A percentile compares a stretch with the other conserved stretches of the same genome.
These are phyloP conservation scores for Glycine latifolia DNA, from an alignment of 306 rosid genomes.

Conservation along the genomic window DNA sequence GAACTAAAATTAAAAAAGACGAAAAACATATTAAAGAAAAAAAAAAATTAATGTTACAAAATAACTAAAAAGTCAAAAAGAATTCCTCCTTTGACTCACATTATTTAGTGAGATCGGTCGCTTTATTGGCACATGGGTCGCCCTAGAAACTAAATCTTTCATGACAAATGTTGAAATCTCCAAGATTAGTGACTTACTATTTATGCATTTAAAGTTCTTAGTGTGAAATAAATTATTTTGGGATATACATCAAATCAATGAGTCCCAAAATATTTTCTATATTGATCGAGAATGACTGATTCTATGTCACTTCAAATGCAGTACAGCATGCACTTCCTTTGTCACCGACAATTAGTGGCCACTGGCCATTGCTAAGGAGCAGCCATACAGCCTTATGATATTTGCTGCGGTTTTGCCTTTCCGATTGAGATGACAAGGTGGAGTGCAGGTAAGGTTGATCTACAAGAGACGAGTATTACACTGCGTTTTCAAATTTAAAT, in stretches of 20 bases:
- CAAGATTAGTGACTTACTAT: too few relatives aligned
- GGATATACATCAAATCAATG: neutral
- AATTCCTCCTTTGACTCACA: neutral
- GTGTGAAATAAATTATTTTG: neutral
- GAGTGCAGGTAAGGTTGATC: neutral
- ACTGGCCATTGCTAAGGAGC: neutral
- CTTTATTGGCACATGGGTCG: neutral
- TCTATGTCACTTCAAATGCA: constrained; percentile 10
- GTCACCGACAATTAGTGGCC: neutral
- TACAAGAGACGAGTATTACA: neutral
- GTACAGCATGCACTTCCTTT: neutral
- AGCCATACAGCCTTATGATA: neutral
- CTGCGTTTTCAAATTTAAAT: constrained; percentile 10
- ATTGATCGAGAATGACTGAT: neutral
- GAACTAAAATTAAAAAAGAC: too few relatives aligned
- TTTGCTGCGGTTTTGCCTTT: neutral
- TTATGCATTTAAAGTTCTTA: neutral
- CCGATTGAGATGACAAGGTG: neutral
- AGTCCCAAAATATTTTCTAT: neutral
- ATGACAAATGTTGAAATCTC: neutral
- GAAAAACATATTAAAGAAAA: too few relatives aligned
- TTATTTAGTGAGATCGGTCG: neutral
- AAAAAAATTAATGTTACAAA: too few relatives aligned
- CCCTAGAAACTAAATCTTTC: neutral
- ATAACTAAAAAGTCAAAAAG: neutral